Evolutionary conservation across 108 stramenopile species (phyloP).

Genomic region (Nitzschia sp.): DNA sequence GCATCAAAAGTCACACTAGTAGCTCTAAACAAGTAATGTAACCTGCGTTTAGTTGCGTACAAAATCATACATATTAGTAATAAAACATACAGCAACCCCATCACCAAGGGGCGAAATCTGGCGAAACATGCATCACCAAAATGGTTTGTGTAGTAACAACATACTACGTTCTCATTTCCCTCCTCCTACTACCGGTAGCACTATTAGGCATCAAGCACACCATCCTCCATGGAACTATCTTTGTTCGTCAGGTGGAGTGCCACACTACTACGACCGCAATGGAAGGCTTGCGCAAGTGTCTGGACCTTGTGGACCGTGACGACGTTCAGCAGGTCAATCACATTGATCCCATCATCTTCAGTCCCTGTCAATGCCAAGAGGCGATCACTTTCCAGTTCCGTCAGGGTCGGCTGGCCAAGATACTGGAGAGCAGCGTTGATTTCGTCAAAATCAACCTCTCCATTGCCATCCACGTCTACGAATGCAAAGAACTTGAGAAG

Average conservation of each 20-base stretch:
- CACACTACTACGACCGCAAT: neutral
- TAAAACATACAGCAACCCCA: no score
- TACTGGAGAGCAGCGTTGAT: constrained; percentile 32
- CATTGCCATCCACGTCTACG: constrained; percentile 30
- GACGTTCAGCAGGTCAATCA: constrained; percentile 10
- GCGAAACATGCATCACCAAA: no score
- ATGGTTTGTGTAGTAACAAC: no score
- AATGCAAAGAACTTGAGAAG: constrained; percentile 39
- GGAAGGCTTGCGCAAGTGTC: constrained; percentile 9
- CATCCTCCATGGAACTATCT: no score
- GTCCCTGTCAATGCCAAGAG: neutral
- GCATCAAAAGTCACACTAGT: no score
- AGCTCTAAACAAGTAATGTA: no score
- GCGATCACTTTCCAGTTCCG: neutral
- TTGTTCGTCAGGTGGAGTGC: neutral
- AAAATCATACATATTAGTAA: no score
- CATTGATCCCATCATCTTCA: neutral
- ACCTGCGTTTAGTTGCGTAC: no score
- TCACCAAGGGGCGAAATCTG: no score
- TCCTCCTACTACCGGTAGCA: no score
- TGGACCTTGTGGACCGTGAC: constrained; percentile 15
- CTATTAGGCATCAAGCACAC: no score
- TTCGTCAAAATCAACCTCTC: constrained; percentile 26
- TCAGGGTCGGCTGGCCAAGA: constrained; percentile 28
- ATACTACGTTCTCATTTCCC: no score